Evolutionary conservation across 441 rosid genomes (phyloP).

Genomic region (Jatropha podagrica): DNA sequence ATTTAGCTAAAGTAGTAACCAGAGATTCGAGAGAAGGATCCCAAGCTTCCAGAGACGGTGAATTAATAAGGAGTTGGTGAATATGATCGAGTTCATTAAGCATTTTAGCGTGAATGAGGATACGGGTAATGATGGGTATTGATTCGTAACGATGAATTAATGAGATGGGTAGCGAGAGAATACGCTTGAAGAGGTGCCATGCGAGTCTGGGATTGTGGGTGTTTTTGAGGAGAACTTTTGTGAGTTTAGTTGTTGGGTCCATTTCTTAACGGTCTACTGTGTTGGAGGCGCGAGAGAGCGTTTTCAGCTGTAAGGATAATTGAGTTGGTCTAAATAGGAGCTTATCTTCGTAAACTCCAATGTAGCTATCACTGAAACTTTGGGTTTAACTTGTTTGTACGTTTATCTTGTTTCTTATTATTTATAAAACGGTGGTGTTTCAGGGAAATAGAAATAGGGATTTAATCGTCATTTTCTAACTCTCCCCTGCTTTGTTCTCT

Average conservation of each 20-base stretch:
- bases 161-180: constrained; percentile 44
- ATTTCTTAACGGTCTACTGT: constrained; percentile 20
- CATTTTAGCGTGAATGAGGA: constrained; percentile 69
- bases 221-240: constrained; percentile 61
- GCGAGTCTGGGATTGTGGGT: constrained; percentile 66
- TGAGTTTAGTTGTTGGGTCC: constrained; percentile 57
- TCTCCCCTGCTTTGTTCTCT: no score
- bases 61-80: constrained; percentile 52
- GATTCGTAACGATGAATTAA: constrained; percentile 32
- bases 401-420: no score
- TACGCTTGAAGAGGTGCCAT: constrained; percentile 81
- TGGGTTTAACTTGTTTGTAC: no score
- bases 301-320: no score
- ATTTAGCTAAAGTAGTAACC: constrained; percentile 48
- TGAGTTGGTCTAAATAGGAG: no score
- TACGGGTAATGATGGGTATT: constrained; percentile 53
- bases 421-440: no score
- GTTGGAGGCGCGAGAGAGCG: background rate
- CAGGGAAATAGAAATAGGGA: no score
- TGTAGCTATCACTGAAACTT: no score
- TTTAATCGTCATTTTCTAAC: no score
- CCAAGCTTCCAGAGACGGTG: constrained; percentile 24
- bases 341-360: no score
- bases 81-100: constrained; percentile 57
- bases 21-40: constrained; percentile 45